phyloP scores from a whole-genome alignment of 179 eudicot species.

The Actinidia polygama region DNA sequence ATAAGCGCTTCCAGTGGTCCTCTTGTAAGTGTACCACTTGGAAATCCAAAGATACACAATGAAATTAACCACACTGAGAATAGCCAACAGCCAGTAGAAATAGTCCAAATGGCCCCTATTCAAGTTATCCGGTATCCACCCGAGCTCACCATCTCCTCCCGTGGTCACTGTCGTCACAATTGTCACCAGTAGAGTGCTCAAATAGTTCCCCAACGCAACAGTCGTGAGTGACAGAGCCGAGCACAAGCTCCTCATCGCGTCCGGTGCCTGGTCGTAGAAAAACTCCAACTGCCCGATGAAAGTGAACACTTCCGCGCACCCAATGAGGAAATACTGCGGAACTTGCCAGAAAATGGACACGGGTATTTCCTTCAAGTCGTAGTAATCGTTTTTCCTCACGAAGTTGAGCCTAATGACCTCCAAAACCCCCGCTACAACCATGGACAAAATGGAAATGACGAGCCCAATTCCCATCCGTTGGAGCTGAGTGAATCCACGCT shows the following conservation, averaged over 20 bases:
- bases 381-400: slow-evolving; percentile 28
- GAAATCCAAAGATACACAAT: slow-evolving; percentile 4
- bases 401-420: slow-evolving; percentile 17
- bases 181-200: slow-evolving; percentile 54
- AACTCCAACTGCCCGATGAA: slow-evolving; percentile 56
- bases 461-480: slow-evolving; percentile 23
- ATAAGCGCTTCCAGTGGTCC: slow-evolving; percentile 6
- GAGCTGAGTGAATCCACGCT: slow-evolving; percentile 22
- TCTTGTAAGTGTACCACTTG: slow-evolving; percentile 15
- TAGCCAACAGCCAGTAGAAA: slow-evolving; percentile 15
- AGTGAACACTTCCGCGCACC: slow-evolving; percentile 57
- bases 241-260: slow-evolving; percentile 59
- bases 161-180: slow-evolving; percentile 44
- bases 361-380: slow-evolving; percentile 29
- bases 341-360: slow-evolving; percentile 55
- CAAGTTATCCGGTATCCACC: slow-evolving; percentile 62
- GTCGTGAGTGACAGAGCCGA: slow-evolving; percentile 48
- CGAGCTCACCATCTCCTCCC: slow-evolving; percentile 33
- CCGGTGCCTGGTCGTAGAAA: slow-evolving; percentile 65
- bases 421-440: slow-evolving; percentile 12
- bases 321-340: slow-evolving; percentile 57
- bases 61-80: slow-evolving; percentile 7
- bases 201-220: slow-evolving; percentile 47
- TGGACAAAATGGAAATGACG: slow-evolving; percentile 14
- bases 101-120: slow-evolving; percentile 12